Evolutionary conservation across 306 rosid species (phyloP), one percentile per base, ranked within the genome.

Genomic region (Canavalia ensiformis): DNA sequence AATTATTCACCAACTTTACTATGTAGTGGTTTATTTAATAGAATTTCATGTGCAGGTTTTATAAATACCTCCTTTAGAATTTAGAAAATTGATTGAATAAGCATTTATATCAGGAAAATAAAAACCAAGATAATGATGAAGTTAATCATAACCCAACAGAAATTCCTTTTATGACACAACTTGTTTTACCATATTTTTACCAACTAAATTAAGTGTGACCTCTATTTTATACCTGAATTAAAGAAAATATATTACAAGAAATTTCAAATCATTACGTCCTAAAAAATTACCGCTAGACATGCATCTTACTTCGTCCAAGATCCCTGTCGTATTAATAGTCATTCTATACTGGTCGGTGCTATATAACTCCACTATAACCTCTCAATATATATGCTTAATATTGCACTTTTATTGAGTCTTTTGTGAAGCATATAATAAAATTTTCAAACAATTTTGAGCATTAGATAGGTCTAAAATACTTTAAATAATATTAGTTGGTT

Each of bases 1-100:
- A 60, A 65, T 39, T 44, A 65, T 4, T 64, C 51, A 2, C 66
- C 44, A 13, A 37, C 66, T 39, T 66, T 52, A 12, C 58, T 57
- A 42, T 42, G 52, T 29, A 18, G 25, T 18, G 33, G 33, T n/a
- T 62, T 34, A 35, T 1, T 35, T 25, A 28, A 39, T 31, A 56
- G 54, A 74, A 39, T 72, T 35, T 51, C 25, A 18, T 8, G 52
- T 5, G 8, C 41, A 41, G 31, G 56, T 39, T 54, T 57, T 18
- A 25, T 37, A 18, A 74, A 1, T 34, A 12, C n/a, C 33, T 18
- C 25, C 25, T 18, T 18, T 18, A 18, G 25, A 18, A 42, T 42
- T 42, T 31, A 3, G 37, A 54, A 52, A 56, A 25, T 39, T 74
- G 78, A 31, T n/a, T 58, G 55, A 73, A 72, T n/a, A 72, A 25